Evolutionary conservation across 768 basidiomycete species (phyloP).

Genomic region (Naganishia friedmannii): DNA sequence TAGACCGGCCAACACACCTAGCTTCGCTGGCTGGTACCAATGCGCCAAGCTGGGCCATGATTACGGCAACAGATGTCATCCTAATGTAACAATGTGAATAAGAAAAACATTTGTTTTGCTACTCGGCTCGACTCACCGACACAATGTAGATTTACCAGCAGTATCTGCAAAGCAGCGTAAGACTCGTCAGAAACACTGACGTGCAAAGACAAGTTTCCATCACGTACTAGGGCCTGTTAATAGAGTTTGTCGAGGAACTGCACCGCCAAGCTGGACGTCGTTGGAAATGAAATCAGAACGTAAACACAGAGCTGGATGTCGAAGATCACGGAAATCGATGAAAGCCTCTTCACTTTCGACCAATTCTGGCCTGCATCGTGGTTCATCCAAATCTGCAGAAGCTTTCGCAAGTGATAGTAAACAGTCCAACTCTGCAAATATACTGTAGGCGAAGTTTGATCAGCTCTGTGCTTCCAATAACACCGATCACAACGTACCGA

Average conservation of each 20-base stretch:
- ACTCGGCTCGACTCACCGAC: conserved; percentile 2
- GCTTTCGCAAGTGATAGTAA: conserved; percentile 85
- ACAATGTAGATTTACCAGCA: conserved; percentile 70
- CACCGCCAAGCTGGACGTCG: conserved; percentile 77
- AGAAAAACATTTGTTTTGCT: conserved; percentile 18
- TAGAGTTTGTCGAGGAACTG: conserved; percentile 67
- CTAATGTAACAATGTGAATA: conserved; percentile 66
- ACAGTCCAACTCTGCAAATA: conserved; percentile 94
- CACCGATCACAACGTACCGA: conserved; percentile 39
- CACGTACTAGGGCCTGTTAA: conserved; percentile 68
- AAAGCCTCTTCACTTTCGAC: conserved; percentile 75
- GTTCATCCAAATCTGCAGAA: conserved; percentile 84
- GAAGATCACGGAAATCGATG: conserved; percentile 80
- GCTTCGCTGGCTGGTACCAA: conserved; percentile 82
- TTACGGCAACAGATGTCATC: conserved; percentile 90
- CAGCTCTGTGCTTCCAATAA: not conserved
- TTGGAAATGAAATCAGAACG: conserved; percentile 86
- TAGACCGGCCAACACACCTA: conserved; percentile 55
- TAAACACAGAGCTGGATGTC: conserved; percentile 80
- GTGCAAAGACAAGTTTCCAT: not conserved
- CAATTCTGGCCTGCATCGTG: conserved; percentile 85
- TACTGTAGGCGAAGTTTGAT: conserved; percentile 53
- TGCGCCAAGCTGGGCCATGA: conserved; percentile 94
- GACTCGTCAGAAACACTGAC: not conserved
- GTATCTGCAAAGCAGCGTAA: conserved; percentile 16